Percentiles rank a stretch among this genome's conserved stretches.
Conservation (phyloP, 2,329 filamentous ascomycete species). For the Myriosclerotinia scirpicola region DNA sequence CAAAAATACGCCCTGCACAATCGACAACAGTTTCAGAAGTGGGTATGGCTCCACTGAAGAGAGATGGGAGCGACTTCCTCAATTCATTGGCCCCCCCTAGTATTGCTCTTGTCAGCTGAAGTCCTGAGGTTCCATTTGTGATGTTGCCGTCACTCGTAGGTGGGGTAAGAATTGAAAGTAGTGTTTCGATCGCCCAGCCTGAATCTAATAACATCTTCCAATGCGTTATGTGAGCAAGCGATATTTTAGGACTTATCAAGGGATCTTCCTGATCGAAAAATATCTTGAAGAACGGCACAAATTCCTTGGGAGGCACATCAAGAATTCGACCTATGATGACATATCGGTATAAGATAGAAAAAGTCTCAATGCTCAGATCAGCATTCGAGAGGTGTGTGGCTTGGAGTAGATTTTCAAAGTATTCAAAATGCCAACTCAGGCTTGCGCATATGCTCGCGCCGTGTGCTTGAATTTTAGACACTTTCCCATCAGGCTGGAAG, state of each 20-base stretch:
- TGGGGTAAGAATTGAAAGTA: neutral
- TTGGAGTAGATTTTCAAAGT: neutral
- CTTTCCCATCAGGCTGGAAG: neutral
- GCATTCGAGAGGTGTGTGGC: neutral
- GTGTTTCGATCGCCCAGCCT: conserved; percentile 3
- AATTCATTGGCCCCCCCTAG: neutral
- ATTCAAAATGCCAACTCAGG: neutral
- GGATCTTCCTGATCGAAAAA: neutral
- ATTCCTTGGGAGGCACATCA: neutral
- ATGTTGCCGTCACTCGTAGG: neutral
- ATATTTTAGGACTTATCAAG: neutral
- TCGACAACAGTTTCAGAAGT: neutral
- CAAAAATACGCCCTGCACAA: neutral
- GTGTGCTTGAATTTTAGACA: neutral
- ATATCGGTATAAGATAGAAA: neutral
- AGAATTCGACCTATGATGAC: neutral
- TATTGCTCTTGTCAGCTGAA: neutral
- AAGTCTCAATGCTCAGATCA: neutral
- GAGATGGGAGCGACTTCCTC: neutral
- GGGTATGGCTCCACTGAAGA: neutral
- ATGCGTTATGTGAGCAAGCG: neutral
- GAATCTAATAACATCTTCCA: neutral
- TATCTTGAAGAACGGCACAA: neutral
- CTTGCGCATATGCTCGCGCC: neutral
- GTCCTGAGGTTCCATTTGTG: neutral